Conservation (phyloP, 148 eudicot genomes). For the Vaccinium darrowii region DNA sequence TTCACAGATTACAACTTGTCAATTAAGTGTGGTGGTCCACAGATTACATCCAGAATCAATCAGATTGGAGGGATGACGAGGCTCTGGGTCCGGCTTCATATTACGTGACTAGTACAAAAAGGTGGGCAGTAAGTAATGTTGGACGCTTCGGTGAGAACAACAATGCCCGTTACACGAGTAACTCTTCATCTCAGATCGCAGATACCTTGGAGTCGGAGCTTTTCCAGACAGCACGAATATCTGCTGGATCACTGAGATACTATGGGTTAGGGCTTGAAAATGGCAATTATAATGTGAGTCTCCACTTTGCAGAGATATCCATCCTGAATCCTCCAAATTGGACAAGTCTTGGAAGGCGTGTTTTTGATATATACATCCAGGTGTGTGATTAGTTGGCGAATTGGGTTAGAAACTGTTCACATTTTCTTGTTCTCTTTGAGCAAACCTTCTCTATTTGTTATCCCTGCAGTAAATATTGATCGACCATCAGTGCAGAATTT, state of each 20-base stretch:
- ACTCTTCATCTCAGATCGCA: conserved; percentile 35
- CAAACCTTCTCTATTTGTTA: neutral
- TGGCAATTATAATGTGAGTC: conserved; percentile 66
- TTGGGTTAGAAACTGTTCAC: neutral
- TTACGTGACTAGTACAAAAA: conserved; percentile 33
- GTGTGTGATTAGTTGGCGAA: conserved; percentile 25
- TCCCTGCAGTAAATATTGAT: neutral
- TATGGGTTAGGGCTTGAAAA: conserved; percentile 80
- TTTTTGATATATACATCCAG: conserved; percentile 81
- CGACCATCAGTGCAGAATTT: no score
- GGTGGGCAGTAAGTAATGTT: conserved; percentile 82
- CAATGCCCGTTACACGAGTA: conserved; percentile 19
- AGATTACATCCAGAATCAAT: conserved; percentile 34
- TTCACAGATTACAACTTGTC: conserved; percentile 69
- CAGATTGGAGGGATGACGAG: conserved; percentile 42
- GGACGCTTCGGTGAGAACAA: conserved; percentile 43
- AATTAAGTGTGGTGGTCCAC: conserved; percentile 72
- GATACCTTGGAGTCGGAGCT: conserved; percentile 60
- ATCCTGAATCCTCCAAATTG: conserved; percentile 41
- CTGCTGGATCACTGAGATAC: conserved; percentile 78
- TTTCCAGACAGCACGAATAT: conserved; percentile 63
- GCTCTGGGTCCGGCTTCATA: conserved; percentile 66
- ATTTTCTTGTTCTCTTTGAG: neutral
- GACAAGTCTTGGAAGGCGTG: conserved; percentile 71
- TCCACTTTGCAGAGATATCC: conserved; percentile 68